Evolutionary conservation across 768 basidiomycete genomes (phyloP).

Genomic region (Exidia glandulosa): DNA sequence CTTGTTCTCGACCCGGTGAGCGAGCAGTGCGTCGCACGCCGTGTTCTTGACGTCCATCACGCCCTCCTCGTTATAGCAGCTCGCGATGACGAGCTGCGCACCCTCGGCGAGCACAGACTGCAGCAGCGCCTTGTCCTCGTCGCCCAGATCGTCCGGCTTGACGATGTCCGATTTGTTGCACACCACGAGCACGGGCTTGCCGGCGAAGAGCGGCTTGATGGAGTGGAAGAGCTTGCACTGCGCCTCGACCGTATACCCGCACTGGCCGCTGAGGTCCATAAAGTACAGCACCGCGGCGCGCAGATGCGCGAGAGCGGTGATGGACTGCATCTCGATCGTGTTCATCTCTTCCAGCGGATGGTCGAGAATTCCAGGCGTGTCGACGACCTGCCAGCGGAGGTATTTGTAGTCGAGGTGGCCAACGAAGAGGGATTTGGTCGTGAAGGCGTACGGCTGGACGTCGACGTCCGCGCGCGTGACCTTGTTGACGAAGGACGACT

Average conservation of each 20-base stretch:
- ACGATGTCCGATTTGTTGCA: slow-evolving; percentile 97
- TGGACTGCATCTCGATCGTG: slow-evolving; percentile 99
- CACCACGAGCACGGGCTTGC: slow-evolving; percentile 88
- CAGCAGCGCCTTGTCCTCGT: slow-evolving; percentile 67
- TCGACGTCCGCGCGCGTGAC: slow-evolving; percentile 98
- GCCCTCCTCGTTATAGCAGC: slow-evolving; percentile 93
- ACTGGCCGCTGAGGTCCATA: slow-evolving; percentile 98
- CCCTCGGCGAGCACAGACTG: slow-evolving; percentile 80
- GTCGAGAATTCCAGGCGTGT: slow-evolving; percentile 96
- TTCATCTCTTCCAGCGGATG: slow-evolving; percentile 99
- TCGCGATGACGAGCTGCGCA: slow-evolving; percentile 71
- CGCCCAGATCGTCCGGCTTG: slow-evolving; percentile 71
- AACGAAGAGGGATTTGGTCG: slow-evolving; percentile 96
- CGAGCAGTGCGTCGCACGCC: slow-evolving; percentile 90
- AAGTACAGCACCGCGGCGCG: slow-evolving; percentile 94
- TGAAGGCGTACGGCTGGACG: slow-evolving; percentile 98
- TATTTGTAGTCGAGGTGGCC: slow-evolving; percentile 99
- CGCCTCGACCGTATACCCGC: slow-evolving; percentile 93
- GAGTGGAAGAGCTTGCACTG: slow-evolving; percentile 99
- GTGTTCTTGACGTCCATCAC: slow-evolving; percentile 94
- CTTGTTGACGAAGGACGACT: slow-evolving; percentile 99
- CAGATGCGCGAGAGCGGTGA: slow-evolving; percentile 93
- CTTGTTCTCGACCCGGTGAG: slow-evolving; percentile 89
- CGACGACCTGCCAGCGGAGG: slow-evolving; percentile 98
- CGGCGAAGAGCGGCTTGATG: slow-evolving; percentile 92